Base-by-base conservation (phyloP, 1,284 basidiomycete genomes). In the Tausonia pullulans region DNA sequence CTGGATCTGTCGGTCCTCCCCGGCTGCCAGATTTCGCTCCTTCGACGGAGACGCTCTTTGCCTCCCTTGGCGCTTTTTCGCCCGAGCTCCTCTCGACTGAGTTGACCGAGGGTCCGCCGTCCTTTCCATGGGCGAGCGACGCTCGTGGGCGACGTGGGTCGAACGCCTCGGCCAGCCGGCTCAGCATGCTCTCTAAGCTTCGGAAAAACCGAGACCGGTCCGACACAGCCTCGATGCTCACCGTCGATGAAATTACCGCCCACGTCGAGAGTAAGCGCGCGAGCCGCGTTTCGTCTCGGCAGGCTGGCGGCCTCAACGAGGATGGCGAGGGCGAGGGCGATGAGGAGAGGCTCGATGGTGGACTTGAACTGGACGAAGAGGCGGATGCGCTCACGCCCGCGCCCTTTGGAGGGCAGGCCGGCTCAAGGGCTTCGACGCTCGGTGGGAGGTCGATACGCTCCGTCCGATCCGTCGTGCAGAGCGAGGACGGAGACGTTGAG, bases 221-320 rank as follows among this genome's bases (percentile, higher is more conserved):
- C 2, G 94, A 98, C 72, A 88, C 88, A 1, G 90, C 90, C 4
- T 94, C 90, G 72, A 77, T 98, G 70, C 81, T 98, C 73, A 98
- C 95, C 0, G 89, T 98, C 13, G 95, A 98, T 72, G 92, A 98
- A 76, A 96, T 98, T 70, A 98, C 95, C 0, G 93, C 91, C 5
- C 90, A 95, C 71, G 90, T 98, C 1, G 95, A 98, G 78, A 90
- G 86, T 71, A 80, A 93, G 14, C 79, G 85, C 16, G 79, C 79
- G 57, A 83, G 79, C 70, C 77, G 79, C 65, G 75, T 78, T 58
- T 74, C 79, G 69, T 27, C 27, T 27, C 27, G 27, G 27, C 27
- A 27, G 27, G 27, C 27, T 27, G 27, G 27, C 27, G 27, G 27
- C 27, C 43, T 41, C 14, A 4, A 49, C 48, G 9, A 14, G 49